phyloP scores from a whole-genome alignment of 129 eudicot genomes.

The Tagetes patula region DNA sequence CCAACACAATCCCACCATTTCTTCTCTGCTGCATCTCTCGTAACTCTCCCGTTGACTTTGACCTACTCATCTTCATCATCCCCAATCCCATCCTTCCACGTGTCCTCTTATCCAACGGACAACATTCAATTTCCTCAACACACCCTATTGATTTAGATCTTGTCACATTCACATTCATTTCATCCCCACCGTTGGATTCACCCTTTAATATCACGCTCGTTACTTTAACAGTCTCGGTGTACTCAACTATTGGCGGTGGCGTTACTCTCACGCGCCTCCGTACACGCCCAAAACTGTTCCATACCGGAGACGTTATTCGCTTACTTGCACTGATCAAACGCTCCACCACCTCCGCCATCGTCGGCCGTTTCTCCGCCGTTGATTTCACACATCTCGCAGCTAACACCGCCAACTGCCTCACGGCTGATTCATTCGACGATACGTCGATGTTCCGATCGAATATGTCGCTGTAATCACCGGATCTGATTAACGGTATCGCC shows the following conservation, averaged over 20 bases:
- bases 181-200: constrained; percentile 12
- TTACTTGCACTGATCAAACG: constrained; percentile 37
- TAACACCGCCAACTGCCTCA: constrained; percentile 55
- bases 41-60: constrained; percentile 80
- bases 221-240: constrained; percentile 39
- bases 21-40: constrained; percentile 32
- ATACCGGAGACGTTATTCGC: constrained; percentile 27
- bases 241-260: constrained; percentile 40
- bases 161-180: constrained; percentile 6
- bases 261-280: constrained; percentile 58
- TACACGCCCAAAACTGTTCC: constrained; percentile 31
- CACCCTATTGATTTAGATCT: constrained; percentile 73
- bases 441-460: constrained; percentile 62
- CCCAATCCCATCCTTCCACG: constrained; percentile 33
- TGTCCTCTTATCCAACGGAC: constrained; percentile 43
- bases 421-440: constrained; percentile 40
- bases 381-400: constrained; percentile 77
- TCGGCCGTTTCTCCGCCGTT: constrained; percentile 68
- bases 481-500: constrained; percentile 67
- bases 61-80: constrained; percentile 58
- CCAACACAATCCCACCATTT: constrained; percentile 29
- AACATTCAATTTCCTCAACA: constrained; percentile 36
- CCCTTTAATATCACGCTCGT: constrained; percentile 26
- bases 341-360: constrained; percentile 69
- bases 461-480: constrained; percentile 49